A percentile compares a stretch with the other conserved stretches of the same genome.
Conservation (phyloP, 176 grass and related monocot genomes). For the Dendrocalamus sinicus region DNA sequence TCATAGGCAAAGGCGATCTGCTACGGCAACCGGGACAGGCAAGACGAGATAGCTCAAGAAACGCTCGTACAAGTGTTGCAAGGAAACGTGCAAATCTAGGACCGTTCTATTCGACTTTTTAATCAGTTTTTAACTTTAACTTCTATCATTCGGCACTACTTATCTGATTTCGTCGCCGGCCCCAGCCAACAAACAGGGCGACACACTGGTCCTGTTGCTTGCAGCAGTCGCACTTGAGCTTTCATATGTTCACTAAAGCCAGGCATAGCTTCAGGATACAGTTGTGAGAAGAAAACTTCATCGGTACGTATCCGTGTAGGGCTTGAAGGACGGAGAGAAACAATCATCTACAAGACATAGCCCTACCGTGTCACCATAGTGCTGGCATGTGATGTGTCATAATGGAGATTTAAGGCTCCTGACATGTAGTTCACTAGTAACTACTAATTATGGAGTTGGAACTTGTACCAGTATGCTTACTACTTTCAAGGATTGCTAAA, state of each 20-base stretch:
- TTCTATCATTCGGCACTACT: too few relatives aligned
- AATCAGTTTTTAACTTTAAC: too few relatives aligned
- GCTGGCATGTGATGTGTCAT: constrained; percentile 43
- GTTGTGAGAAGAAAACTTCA: neutral
- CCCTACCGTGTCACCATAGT: neutral
- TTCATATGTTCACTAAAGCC: constrained; percentile 4
- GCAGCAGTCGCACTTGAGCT: neutral
- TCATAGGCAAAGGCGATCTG: neutral
- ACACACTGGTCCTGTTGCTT: neutral
- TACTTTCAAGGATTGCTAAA: neutral
- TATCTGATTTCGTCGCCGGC: neutral
- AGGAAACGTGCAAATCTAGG: constrained; percentile 30
- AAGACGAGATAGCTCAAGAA: neutral
- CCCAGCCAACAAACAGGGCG: neutral
- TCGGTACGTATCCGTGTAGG: neutral
- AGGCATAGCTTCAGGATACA: neutral
- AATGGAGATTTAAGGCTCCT: constrained; percentile 36
- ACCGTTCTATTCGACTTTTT: too few relatives aligned
- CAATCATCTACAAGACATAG: neutral
- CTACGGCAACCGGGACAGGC: neutral
- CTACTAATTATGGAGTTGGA: neutral
- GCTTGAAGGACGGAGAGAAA: neutral
- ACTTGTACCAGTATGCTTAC: neutral
- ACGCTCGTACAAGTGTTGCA: constrained; percentile 22
- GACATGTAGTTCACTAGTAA: constrained; percentile 15